phyloP scores from a whole-genome alignment of 495 filamentous ascomycete genomes.

The Hyaloscypha finlandica region DNA sequence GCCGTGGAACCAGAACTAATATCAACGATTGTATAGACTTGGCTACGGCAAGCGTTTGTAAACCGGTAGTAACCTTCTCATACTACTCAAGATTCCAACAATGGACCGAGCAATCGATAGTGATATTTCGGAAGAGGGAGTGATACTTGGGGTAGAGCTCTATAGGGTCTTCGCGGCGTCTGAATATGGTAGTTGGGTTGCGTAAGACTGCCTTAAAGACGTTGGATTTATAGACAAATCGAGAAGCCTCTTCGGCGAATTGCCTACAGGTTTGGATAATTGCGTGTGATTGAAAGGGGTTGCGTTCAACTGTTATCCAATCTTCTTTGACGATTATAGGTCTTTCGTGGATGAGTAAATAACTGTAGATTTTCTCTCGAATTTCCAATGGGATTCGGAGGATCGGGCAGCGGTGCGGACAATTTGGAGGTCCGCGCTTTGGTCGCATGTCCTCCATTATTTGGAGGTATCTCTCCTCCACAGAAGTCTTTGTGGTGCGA shows the following conservation, averaged over 20 bases:
- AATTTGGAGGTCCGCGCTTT: conserved; percentile 8
- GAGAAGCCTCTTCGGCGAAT: conserved; percentile 12
- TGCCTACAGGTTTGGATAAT: conserved; percentile 24
- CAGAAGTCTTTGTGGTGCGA: background rate
- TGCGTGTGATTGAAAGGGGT: background rate
- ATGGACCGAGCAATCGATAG: conserved; percentile 6
- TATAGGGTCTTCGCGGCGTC: background rate
- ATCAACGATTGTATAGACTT: conserved; percentile 18
- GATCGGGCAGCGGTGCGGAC: conserved; percentile 7
- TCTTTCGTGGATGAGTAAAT: conserved; percentile 11
- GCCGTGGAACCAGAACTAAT: conserved; percentile 9
- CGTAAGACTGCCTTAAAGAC: conserved; percentile 13
- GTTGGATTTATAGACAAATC: conserved; percentile 24
- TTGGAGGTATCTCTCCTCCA: background rate
- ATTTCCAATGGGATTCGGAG: conserved; percentile 22
- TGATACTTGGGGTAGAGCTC: conserved; percentile 1
- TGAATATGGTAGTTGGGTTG: no score
- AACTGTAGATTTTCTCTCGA: conserved; percentile 28
- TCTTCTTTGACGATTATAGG: conserved; percentile 20
- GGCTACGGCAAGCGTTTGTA: conserved; percentile 14
- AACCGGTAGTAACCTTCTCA: conserved; percentile 10
- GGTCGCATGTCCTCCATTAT: conserved; percentile 17
- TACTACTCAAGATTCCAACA: conserved; percentile 22
- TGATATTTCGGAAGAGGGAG: conserved; percentile 12
- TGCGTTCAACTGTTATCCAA: conserved; percentile 20